phyloP scores from a whole-genome alignment of 306 rosid genomes.

The Chamaecrista fasciculata region DNA sequence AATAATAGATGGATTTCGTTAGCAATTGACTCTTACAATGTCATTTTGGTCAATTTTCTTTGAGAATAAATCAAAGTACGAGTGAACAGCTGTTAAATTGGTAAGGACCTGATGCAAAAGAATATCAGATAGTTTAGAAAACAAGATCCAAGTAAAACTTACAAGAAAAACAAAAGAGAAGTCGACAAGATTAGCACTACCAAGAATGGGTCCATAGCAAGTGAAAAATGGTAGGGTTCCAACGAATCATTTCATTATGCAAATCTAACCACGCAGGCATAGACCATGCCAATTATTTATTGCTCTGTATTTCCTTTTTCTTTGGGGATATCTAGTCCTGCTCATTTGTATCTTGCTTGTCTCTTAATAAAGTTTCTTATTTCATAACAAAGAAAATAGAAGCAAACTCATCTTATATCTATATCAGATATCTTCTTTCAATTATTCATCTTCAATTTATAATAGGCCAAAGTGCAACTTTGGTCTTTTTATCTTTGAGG shows the following conservation, averaged over 20 bases:
- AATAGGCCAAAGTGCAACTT: too few relatives aligned
- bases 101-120: conserved; percentile 64
- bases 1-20: conserved; percentile 27
- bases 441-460: too few relatives aligned
- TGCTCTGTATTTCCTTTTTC: too few relatives aligned
- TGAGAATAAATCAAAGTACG: conserved; percentile 73
- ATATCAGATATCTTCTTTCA: too few relatives aligned
- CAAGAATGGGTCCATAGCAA: neutral
- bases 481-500: too few relatives aligned
- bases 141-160: neutral
- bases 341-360: too few relatives aligned
- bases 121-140: conserved; percentile 22
- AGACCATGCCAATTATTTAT: too few relatives aligned
- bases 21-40: conserved; percentile 50
- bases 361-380: too few relatives aligned
- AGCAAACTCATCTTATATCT: too few relatives aligned
- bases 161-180: too few relatives aligned
- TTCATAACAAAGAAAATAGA: too few relatives aligned
- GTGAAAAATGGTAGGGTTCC: conserved; percentile 8
- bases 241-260: neutral
- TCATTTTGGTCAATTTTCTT: conserved; percentile 62
- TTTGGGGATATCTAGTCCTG: too few relatives aligned
- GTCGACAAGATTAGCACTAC: conserved; percentile 6
- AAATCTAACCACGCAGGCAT: neutral
- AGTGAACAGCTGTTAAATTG: conserved; percentile 68